Base-by-base conservation (phyloP, 1,284 basidiomycete species). In the Kwoniella shivajii region DNA sequence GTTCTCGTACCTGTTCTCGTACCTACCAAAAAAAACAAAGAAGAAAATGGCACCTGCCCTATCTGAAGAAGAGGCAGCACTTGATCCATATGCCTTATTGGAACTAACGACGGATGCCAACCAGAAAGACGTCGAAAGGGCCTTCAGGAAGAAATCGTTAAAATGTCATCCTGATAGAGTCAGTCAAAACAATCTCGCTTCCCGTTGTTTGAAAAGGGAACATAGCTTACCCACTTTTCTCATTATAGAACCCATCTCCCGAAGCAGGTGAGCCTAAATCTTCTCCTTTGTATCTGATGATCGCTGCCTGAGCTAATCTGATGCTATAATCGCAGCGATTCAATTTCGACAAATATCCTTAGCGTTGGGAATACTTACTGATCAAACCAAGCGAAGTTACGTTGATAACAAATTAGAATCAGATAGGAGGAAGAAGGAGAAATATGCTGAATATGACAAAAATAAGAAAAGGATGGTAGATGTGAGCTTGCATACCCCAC, bases 91-190 rank as follows among this genome's bases (percentile, higher is more conserved):
- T 72, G 85, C 87, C 53, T 79, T 92, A 1, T 81, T 96, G 0
- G 85, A 82, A 1, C 65, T 95, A 27, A 79, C 81, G 3, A 63
- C 82, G 10, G 86, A 88, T 53, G 85, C 90, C 6, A 88, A 87
- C 5, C 90, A 93, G 56, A 83, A 85, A 53, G 90, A 94, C 59
- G 89, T 96, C 61, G 84, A 86, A 64, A 88, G 85, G 10, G 90
- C 92, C 1, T 97, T 90, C 68, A 82, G 90, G 39, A 84, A 90
- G 64, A 81, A 85, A 38, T 92, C 90, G 4, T 82, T 92, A 58
- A 92, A 89, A 79, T 89, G 90, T 50, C 92, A 93, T 81, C 92
- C 91, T 18, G 91, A 93, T 76, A 85, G 88, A 71, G 89, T 87
- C 67, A 70, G 84, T 85, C 6, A n/a, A n/a, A n/a, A n/a, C 11